Base-by-base conservation (phyloP, 2,329 filamentous ascomycete genomes). In the Fusarium protoensiforme region DNA sequence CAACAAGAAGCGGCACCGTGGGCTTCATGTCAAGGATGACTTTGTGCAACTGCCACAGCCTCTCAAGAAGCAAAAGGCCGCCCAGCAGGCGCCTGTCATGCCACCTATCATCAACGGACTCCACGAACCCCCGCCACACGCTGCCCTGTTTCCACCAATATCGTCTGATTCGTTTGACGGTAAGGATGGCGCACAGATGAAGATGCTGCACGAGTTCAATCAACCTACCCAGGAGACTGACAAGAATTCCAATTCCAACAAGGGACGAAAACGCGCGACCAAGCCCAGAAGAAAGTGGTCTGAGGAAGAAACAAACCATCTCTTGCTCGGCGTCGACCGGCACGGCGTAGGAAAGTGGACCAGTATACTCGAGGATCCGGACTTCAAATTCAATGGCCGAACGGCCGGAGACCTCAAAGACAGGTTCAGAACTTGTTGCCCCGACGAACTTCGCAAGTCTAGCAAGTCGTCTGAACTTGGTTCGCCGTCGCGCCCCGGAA, bases 261-360 rank as follows among this genome's bases (percentile, higher is more conserved):
- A 87, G 75, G 80, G 82, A 11, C 88, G 88, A 76, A 85, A 88
- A 75, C 86, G 87, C 46, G 87, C 87, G 13, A 85, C 87, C 8
- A 91, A 90, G 75, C 86, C 88, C 2, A 85, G 90, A 67, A 85
- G 87, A 61, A 91, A 91, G 74, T 92, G 90, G 90, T 88, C 89
- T 0, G 89, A 92, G 69, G 87, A 90, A 65, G 90, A 92, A 78
- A 92, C 90, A 2, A 90, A 88, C 59, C 86, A 91, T 72, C 83
- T 92, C 10, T 79, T 92, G 16, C 81, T 91, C 4, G 90, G 90
- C 0, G 90, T 92, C 31, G 87, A 87, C 74, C 87, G 88, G 35
- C 87, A 92, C 75, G 91, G 91, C 1, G 87, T 92, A 10, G 91
- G 90, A 39, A 90, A 89, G 74, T 92, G 90, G 90, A 91, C 89